These are phyloP conservation scores for Drechmeria coniospora DNA, from an alignment of 2,329 filamentous ascomycete species.

Conservation along the genomic window DNA sequence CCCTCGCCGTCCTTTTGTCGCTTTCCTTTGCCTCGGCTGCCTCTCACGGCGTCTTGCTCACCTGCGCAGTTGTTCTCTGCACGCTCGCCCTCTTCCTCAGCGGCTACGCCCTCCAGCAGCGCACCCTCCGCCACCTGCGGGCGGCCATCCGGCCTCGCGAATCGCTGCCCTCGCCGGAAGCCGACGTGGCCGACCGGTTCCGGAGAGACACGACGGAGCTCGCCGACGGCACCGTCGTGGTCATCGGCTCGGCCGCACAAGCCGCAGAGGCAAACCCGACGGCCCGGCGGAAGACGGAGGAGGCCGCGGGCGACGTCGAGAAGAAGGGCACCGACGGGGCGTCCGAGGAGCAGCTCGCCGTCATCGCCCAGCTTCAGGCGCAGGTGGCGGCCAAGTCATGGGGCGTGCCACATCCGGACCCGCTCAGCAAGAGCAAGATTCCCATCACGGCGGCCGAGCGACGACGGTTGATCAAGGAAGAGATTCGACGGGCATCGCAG, in stretches of 20 bases:
- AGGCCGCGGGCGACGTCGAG: slow-evolving; percentile 1
- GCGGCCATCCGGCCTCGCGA: slow-evolving; percentile 44
- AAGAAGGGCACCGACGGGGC: slow-evolving; percentile 7
- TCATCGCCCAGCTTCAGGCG: slow-evolving; percentile 16
- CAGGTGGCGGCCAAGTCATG: slow-evolving; percentile 17
- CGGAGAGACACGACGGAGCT: slow-evolving; percentile 28
- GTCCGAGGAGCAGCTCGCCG: slow-evolving; percentile 13
- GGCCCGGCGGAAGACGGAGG: too few species aligned
- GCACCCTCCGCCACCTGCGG: slow-evolving; percentile 65
- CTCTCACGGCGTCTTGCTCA: too few species aligned
- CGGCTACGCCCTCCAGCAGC: slow-evolving; percentile 77
- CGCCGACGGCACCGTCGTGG: slow-evolving; percentile 28
- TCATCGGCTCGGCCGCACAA: slow-evolving; percentile 11
- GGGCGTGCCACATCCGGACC: slow-evolving; percentile 20
- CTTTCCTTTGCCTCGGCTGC: too few species aligned
- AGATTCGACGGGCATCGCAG: slow-evolving; percentile 33
- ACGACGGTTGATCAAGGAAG: slow-evolving; percentile 41
- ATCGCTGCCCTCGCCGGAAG: slow-evolving; percentile 29
- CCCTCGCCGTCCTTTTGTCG: slow-evolving; percentile 1
- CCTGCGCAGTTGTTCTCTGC: slow-evolving; percentile 66
- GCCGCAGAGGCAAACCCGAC: slow-evolving; percentile 8
- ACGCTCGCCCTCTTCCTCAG: slow-evolving; percentile 74
- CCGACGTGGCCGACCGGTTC: slow-evolving; percentile 36
- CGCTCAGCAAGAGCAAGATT: slow-evolving; percentile 23
- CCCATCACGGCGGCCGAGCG: slow-evolving; percentile 37